Evolutionary conservation across 1,139 yeast genomes (phyloP), one percentile per base, ranked within the genome.

Genomic region (Suhomyces bolitotheri): DNA sequence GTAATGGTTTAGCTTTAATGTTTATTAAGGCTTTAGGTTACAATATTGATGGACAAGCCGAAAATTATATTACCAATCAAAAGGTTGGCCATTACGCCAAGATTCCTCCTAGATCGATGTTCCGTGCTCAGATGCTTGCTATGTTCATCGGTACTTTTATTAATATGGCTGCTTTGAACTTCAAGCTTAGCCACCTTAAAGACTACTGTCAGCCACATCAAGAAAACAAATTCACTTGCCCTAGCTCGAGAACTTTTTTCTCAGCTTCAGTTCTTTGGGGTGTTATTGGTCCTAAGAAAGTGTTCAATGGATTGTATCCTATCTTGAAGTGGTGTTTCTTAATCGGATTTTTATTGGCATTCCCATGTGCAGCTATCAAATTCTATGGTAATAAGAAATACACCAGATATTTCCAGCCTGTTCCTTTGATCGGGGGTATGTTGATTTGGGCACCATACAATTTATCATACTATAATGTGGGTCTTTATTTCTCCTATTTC

Each of bases 221-320:
- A 39, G 34, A 51, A 7, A 57, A 68, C 17, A 59, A 60, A 16
- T 76, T 74, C 50, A 60, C 73, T 1, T 78, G 84, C 51, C 78
- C 76, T 20, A 59, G 53, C 28, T 66, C 70, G 11, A 59, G 54
- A 23, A 72, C 71, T 1, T 78, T 71, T 53, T 79, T 64, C 59
- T 66, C 68, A 33, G 78, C 86, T 7, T 71, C 81, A 4, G 71
- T 81, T 25, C 65, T 77, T 30, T 82, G 87, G 87, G 86, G 86
- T 38, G 75, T 76, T 8, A 73, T 80, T 45, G 85, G 84, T 1
- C 82, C 84, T 1, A 58, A 64, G 44, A 65, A 73, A 42, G 71
- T 66, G 34, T 75, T 75, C 44, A 58, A 58, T 40, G 71, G 68
- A 1, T 53, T 74, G 13, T 76, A 76, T 46, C 80, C 80, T 21